Percentiles rank a stretch among this genome's conserved stretches.
Conservation (phyloP, 345 rosid genomes). For the Dimocarpus longan region DNA sequence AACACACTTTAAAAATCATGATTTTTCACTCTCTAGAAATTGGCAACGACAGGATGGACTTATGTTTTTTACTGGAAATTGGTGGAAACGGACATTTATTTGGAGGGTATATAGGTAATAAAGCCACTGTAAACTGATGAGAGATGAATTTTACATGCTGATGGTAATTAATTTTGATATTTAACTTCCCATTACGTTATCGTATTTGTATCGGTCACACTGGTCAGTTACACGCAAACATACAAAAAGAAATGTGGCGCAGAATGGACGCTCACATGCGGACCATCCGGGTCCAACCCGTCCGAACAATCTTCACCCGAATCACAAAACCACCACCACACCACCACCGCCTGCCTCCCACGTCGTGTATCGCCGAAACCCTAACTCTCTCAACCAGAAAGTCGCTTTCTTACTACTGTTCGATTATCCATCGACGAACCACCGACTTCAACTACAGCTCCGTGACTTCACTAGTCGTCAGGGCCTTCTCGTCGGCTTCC, state of each 20-base stretch:
- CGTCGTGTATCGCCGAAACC: slow-evolving; percentile 20
- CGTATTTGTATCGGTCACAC: no score
- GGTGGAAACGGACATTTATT: no score
- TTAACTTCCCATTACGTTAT: no score
- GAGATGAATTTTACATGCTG: no score
- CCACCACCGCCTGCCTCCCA: background rate
- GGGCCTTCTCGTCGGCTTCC: slow-evolving; percentile 43
- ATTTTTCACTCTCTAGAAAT: no score
- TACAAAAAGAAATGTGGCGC: slow-evolving; percentile 29
- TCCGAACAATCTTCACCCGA: slow-evolving; percentile 32
- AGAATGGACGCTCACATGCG: slow-evolving; percentile 21
- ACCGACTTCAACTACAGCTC: background rate
- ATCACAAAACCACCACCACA: background rate
- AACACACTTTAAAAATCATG: no score
- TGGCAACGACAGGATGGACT: no score
- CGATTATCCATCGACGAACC: background rate
- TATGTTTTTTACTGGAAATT: no score
- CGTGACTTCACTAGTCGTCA: background rate
- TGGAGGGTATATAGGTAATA: no score
- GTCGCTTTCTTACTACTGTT: background rate
- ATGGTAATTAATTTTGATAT: no score
- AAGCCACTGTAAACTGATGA: no score
- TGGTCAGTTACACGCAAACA: no score
- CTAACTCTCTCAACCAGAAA: background rate
- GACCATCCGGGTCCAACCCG: slow-evolving; percentile 10